Percentiles rank a stretch among this genome's conserved stretches.
Evolutionary conservation across 768 basidiomycete genomes (phyloP).

Genomic region (Symmetrospora coprosmae): DNA sequence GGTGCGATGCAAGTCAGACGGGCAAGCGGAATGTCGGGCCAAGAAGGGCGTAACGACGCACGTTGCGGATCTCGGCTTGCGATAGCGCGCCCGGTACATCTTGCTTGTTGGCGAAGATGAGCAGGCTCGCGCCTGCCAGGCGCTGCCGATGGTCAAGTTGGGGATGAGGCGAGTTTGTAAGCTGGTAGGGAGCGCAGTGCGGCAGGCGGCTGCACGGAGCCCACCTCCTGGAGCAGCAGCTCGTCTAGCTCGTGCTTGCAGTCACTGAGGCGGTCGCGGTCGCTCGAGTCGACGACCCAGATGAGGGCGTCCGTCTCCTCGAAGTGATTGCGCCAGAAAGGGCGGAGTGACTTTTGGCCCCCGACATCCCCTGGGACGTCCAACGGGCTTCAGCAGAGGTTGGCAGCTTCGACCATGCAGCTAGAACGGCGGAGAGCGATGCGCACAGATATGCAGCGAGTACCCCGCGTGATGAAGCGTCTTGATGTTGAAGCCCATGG

Average conservation of each 20-base stretch:
- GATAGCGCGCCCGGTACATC: constrained; percentile 79
- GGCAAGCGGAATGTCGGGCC: neutral
- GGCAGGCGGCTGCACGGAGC: constrained; percentile 30
- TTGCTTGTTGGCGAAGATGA: constrained; percentile 96
- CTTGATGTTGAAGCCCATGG: constrained; percentile 97
- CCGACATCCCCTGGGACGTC: constrained; percentile 98
- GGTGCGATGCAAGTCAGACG: neutral
- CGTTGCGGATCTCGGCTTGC: constrained; percentile 37
- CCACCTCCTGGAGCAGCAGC: constrained; percentile 80
- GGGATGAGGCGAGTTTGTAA: neutral
- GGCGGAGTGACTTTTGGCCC: constrained; percentile 83
- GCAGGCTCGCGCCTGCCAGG: constrained; percentile 68
- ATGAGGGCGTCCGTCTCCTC: constrained; percentile 96
- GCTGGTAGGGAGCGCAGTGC: neutral
- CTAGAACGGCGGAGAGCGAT: constrained; percentile 26
- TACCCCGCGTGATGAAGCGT: constrained; percentile 83
- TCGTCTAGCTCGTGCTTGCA: constrained; percentile 75
- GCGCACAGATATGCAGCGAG: constrained; percentile 34
- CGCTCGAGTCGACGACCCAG: constrained; percentile 96
- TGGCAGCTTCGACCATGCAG: neutral
- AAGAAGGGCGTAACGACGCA: neutral
- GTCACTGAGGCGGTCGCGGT: constrained; percentile 75
- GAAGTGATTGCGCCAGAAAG: constrained; percentile 98
- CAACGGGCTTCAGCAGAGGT: neutral
- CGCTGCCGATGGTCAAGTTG: constrained; percentile 47